A percentile compares a stretch with the other conserved stretches of the same genome.
phyloP scores from a whole-genome alignment of 1,139 yeast species.

The Hemisphaericaspora subhashii region DNA sequence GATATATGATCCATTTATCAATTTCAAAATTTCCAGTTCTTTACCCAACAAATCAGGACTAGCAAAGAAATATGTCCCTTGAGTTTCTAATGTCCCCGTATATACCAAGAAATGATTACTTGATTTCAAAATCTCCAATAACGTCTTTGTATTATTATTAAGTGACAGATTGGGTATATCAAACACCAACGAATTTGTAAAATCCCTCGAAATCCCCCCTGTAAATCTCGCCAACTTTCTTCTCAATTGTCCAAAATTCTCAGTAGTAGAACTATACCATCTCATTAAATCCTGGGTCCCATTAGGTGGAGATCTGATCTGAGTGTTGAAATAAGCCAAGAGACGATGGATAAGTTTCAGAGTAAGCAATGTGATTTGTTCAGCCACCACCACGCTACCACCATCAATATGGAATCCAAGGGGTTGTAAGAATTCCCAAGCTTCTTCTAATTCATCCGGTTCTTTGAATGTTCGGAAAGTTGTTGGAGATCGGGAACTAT shows the following conservation, averaged over 20 bases:
- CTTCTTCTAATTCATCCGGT: slow-evolving; percentile 82
- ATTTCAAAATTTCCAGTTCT: slow-evolving; percentile 42
- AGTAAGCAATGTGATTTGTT: slow-evolving; percentile 66
- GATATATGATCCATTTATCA: slow-evolving; percentile 44
- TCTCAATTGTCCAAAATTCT: slow-evolving; percentile 80
- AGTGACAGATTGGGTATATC: slow-evolving; percentile 47
- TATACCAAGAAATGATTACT: slow-evolving; percentile 79
- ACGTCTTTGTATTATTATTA: slow-evolving; percentile 50
- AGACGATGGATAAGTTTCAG: slow-evolving; percentile 69
- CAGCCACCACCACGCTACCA: slow-evolving; percentile 83
- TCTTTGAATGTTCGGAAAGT: slow-evolving; percentile 85
- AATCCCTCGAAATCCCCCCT: slow-evolving; percentile 64
- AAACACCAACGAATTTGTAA: slow-evolving; percentile 75
- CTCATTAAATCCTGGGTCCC: slow-evolving; percentile 60
- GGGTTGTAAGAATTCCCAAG: slow-evolving; percentile 73
- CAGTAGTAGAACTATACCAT: slow-evolving; percentile 82
- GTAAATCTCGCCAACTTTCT: slow-evolving; percentile 82
- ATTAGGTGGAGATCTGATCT: slow-evolving; percentile 61
- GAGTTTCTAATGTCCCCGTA: slow-evolving; percentile 70
- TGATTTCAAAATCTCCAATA: slow-evolving; percentile 58
- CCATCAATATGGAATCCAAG: slow-evolving; percentile 75
- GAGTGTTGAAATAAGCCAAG: slow-evolving; percentile 69
- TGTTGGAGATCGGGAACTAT: slow-evolving; percentile 63
- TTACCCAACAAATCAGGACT: slow-evolving; percentile 54
- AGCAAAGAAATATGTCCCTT: slow-evolving; percentile 75